Conservation (phyloP, 495 filamentous ascomycete species). For the Lophium mytilinum region DNA sequence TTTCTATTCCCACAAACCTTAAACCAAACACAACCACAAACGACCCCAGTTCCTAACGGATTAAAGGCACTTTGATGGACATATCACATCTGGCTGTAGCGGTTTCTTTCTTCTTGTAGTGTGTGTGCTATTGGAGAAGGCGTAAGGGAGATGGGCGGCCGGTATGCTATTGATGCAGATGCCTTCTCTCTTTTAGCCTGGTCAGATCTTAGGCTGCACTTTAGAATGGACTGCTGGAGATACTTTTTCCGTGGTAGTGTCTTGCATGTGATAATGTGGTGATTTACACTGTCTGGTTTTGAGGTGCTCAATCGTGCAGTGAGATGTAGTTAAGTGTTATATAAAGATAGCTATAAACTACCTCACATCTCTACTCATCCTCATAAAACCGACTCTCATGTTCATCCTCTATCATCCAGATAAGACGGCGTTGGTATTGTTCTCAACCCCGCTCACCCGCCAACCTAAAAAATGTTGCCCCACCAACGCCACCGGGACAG, state of each 20-base stretch:
- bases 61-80: not conserved
- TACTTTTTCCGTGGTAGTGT: not conserved
- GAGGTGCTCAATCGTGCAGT: not conserved
- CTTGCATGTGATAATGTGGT: not conserved
- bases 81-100: not conserved
- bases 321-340: too few relatives aligned
- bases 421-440: too few relatives aligned
- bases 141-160: not conserved
- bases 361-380: too few relatives aligned
- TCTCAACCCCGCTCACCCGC: too few relatives aligned
- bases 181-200: not conserved
- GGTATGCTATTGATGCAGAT: not conserved
- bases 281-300: not conserved
- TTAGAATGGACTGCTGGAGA: not conserved
- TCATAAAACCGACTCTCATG: too few relatives aligned
- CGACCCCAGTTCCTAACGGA: too few relatives aligned
- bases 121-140: not conserved
- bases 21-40: not conserved
- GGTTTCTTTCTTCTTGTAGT: not conserved
- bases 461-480: too few relatives aligned
- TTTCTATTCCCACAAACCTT: not conserved
- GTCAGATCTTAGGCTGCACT: not conserved
- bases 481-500: too few relatives aligned
- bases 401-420: too few relatives aligned
- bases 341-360: too few relatives aligned